These are phyloP conservation scores for Fusarium verticillioides DNA, from an alignment of 2,329 filamentous ascomycete species.

Conservation along the genomic window DNA sequence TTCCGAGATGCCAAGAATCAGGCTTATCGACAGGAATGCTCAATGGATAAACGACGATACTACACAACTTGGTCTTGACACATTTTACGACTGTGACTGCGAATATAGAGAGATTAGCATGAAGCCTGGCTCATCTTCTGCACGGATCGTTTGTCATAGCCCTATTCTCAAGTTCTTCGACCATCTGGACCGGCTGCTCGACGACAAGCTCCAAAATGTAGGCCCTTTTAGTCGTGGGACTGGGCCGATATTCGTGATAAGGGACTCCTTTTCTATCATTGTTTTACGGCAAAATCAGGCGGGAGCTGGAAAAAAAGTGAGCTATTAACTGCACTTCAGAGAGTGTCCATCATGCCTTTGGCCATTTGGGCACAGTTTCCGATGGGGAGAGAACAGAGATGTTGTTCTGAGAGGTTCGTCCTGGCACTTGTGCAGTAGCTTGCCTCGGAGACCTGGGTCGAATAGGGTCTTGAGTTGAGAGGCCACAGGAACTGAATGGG, in stretches of 20 bases:
- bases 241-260: neutral
- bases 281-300: neutral
- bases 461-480: neutral
- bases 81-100: neutral
- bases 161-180: neutral
- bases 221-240: rapidly evolving
- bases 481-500: neutral
- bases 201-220: neutral
- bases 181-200: neutral
- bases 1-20: neutral
- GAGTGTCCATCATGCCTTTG: neutral
- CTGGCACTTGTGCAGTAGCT: no score
- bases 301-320: neutral
- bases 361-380: neutral
- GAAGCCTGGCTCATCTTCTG: neutral
- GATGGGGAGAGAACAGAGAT: neutral
- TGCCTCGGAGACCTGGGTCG: neutral
- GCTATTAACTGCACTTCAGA: rapidly evolving
- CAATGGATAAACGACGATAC: neutral
- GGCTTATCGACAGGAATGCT: neutral
- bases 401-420: neutral
- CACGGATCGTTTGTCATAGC: neutral
- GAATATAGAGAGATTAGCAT: neutral
- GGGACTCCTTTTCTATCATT: neutral
- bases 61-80: neutral